phyloP scores from a whole-genome alignment of 108 stramenopile species.

The Pseudonitzschia pungens region DNA sequence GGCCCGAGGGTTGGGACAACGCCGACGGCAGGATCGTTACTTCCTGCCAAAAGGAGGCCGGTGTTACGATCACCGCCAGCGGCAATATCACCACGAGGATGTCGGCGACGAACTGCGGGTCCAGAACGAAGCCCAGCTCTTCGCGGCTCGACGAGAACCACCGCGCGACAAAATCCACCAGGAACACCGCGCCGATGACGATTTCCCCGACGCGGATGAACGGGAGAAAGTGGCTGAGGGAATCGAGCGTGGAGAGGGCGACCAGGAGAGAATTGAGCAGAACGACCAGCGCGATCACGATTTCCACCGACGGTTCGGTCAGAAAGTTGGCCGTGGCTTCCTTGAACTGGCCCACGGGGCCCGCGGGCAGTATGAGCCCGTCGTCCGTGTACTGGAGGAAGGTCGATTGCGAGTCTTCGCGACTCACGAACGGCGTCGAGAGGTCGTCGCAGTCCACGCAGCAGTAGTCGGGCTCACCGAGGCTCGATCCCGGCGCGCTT shows the following conservation, averaged over 20 bases:
- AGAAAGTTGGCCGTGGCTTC: constrained; percentile 28
- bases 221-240: constrained; percentile 30
- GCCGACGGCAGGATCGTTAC: constrained; percentile 26
- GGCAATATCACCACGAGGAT: constrained; percentile 45
- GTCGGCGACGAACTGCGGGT: constrained; percentile 59
- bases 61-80: constrained; percentile 30
- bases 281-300: constrained; percentile 8
- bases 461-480: constrained; percentile 4
- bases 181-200: constrained; percentile 51
- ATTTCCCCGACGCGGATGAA: constrained; percentile 47
- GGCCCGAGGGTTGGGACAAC: constrained; percentile 36
- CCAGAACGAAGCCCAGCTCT: constrained; percentile 43
- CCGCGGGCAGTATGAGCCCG: constrained; percentile 28
- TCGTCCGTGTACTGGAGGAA: constrained; percentile 33
- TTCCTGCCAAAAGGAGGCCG: constrained; percentile 35
- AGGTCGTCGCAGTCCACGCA: constrained; percentile 14
- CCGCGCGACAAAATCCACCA: constrained; percentile 54
- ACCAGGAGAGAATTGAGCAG: constrained; percentile 26
- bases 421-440: constrained; percentile 18
- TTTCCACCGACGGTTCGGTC: constrained; percentile 25
- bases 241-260: constrained; percentile 28
- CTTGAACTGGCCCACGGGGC: constrained; percentile 32
- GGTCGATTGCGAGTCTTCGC: constrained; percentile 31
- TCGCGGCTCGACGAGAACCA: constrained; percentile 47
- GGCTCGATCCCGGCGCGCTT: neutral